A percentile compares a stretch with the other conserved stretches of the same genome.
phyloP scores from a whole-genome alignment of 148 eudicot genomes.

The Rhododendron williamsianum region DNA sequence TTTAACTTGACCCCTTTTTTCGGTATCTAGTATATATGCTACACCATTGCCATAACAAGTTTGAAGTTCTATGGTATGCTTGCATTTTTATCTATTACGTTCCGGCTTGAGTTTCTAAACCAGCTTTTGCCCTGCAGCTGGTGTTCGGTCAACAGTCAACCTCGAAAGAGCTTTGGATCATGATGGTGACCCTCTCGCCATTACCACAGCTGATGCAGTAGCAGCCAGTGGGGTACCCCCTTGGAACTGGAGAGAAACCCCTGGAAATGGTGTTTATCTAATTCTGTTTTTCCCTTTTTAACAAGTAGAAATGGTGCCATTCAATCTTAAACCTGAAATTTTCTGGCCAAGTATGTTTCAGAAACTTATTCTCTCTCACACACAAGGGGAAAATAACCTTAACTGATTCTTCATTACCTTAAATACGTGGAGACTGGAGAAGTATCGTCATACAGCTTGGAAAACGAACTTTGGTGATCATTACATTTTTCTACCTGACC shows the following conservation, averaged over 20 bases:
- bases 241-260: constrained; percentile 65
- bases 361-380: not conserved
- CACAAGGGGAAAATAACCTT: not conserved
- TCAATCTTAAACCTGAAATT: not conserved
- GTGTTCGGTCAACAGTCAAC: constrained; percentile 42
- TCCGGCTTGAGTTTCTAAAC: constrained; percentile 4
- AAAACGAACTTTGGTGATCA: not conserved
- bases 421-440: not conserved
- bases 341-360: not conserved
- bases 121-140: constrained; percentile 31
- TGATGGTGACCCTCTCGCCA: constrained; percentile 70
- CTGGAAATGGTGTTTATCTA: constrained; percentile 49
- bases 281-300: not conserved
- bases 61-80: not conserved
- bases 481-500: not conserved
- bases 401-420: not conserved
- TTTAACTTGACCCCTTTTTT: not conserved
- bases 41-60: not conserved
- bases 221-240: constrained; percentile 51
- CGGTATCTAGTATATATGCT: not conserved
- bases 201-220: constrained; percentile 58
- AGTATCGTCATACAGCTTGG: not conserved
- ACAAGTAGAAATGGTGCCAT: not conserved
- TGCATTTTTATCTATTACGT: not conserved
- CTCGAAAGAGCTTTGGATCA: constrained; percentile 56